Percentiles rank a stretch among this genome's conserved stretches.
phyloP scores from a whole-genome alignment of 306 rosid genomes.

The Betula pendula region DNA sequence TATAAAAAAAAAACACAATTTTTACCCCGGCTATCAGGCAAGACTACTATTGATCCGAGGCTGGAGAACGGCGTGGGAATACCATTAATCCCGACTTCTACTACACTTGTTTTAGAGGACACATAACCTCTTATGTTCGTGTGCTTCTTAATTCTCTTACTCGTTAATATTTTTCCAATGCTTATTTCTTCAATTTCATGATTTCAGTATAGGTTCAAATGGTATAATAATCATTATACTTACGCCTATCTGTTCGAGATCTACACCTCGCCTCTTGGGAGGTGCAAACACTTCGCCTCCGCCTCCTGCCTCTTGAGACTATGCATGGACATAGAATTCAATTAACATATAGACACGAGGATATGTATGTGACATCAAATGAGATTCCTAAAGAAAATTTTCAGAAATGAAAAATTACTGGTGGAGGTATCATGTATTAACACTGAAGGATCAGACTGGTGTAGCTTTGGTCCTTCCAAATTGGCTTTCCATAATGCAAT shows the following conservation, averaged over 20 bases:
- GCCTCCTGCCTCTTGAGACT: slow-evolving; percentile 44
- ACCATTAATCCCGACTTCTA: neutral
- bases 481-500: slow-evolving; percentile 80
- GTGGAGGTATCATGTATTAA: slow-evolving; percentile 46
- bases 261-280: slow-evolving; percentile 22
- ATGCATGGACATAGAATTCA: slow-evolving; percentile 35
- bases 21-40: slow-evolving; percentile 17
- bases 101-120: neutral
- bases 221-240: slow-evolving; percentile 20
- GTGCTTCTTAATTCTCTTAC: slow-evolving; percentile 1
- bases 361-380: slow-evolving; percentile 17
- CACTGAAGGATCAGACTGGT: slow-evolving; percentile 82
- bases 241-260: slow-evolving; percentile 36
- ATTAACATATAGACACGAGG: slow-evolving; percentile 29
- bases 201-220: neutral
- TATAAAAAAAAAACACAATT: neutral
- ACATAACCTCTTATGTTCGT: neutral
- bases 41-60: slow-evolving; percentile 17
- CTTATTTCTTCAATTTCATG: slow-evolving; percentile 2
- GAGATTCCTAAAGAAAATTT: neutral
- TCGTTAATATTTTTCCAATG: neutral
- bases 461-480: slow-evolving; percentile 75
- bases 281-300: slow-evolving; percentile 31
- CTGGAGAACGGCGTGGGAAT: slow-evolving; percentile 26
- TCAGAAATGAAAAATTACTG: slow-evolving; percentile 54